phyloP scores from a whole-genome alignment of 2,329 filamentous ascomycete genomes.

The Sordariomycetes sp. region DNA sequence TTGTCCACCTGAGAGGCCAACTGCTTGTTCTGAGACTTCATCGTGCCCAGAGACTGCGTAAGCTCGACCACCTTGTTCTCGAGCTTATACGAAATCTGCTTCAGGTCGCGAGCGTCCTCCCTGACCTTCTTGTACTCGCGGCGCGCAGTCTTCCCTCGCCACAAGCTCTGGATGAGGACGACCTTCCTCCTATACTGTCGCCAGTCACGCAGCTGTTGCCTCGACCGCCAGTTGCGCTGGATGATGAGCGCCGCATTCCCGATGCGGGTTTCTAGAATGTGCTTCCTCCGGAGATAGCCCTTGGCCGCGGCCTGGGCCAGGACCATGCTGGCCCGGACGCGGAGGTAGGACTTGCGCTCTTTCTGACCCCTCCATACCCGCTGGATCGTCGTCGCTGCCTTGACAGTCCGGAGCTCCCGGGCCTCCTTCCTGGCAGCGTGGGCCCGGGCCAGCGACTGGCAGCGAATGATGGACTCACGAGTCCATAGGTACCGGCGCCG shows the following conservation, averaged over 20 bases:
- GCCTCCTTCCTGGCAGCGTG: conserved; percentile 65
- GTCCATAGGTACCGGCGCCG: conserved; percentile 82
- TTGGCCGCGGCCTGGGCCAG: conserved; percentile 83
- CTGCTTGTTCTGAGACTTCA: conserved; percentile 90
- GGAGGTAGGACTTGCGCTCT: conserved; percentile 67
- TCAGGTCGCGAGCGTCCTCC: conserved; percentile 93
- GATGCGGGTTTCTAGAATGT: conserved; percentile 86
- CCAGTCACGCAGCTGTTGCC: conserved; percentile 68
- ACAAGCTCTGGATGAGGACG: conserved; percentile 80
- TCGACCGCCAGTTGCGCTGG: conserved; percentile 78
- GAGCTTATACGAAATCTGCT: conserved; percentile 98
- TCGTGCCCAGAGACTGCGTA: conserved; percentile 80
- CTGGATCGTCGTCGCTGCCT: conserved; percentile 88
- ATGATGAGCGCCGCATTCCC: conserved; percentile 86
- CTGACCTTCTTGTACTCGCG: conserved; percentile 79
- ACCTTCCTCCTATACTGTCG: conserved; percentile 82
- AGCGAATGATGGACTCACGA: conserved; percentile 63
- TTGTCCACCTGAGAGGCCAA: conserved; percentile 82
- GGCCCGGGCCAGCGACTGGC: conserved; percentile 68
- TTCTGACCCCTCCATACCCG: conserved; percentile 89
- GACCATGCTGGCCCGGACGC: conserved; percentile 72
- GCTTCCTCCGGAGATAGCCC: conserved; percentile 79
- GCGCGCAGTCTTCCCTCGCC: conserved; percentile 74
- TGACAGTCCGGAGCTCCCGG: conserved; percentile 69
- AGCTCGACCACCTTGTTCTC: conserved; percentile 99